Base-by-base conservation (phyloP, 441 rosid genomes). In the Eruca vesicaria region DNA sequence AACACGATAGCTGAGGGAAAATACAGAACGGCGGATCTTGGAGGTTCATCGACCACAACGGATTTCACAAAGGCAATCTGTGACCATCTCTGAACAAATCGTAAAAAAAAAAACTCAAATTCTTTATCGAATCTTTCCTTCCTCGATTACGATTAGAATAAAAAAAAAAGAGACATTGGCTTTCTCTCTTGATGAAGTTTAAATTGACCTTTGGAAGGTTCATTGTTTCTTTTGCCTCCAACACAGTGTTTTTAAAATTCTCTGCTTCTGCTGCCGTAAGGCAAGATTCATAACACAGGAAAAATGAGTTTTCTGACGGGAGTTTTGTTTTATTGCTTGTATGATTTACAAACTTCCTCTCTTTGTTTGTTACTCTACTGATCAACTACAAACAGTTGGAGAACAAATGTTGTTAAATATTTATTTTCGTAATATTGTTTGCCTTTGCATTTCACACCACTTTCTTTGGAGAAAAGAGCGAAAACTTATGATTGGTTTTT, bases 21-120 rank as follows among this genome's bases (percentile, higher is more conserved):
- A 79, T 85, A 83, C 81, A 86, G 97, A 82, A 90, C 98, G 0
- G 97, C 90, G 0, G 97, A 94, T 72, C 97, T 92, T 18, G 98
- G 98, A 6, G 98, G 97, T 58, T 9, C 68, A 5, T 80, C 94
- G 8, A 73, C 91, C 1, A 94, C 95, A 6, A 68, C 97, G 0
- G 97, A 94, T 9, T 94, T 94, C 76, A 94, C 98, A 0, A 86
- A 87, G 63, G 97, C 97, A 3, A 94, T 94, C 53, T 87, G 92
- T 23, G 86, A 85, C 72, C 90, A 87, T 80, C 92, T 92, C 75
- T 90, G 78, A 86, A 81, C 61, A 19, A 23, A 61, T 69, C 53
- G 62, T 61, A 58, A 66, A 74, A 28, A 66, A 74, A 28, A 20
- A 10, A 0, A 1, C 58, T 53, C 56, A 50, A 29, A 56, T 73